A percentile compares a stretch with the other conserved stretches of the same genome.
Conservation (phyloP, 305 asterid species). For the Rubia balearica region DNA sequence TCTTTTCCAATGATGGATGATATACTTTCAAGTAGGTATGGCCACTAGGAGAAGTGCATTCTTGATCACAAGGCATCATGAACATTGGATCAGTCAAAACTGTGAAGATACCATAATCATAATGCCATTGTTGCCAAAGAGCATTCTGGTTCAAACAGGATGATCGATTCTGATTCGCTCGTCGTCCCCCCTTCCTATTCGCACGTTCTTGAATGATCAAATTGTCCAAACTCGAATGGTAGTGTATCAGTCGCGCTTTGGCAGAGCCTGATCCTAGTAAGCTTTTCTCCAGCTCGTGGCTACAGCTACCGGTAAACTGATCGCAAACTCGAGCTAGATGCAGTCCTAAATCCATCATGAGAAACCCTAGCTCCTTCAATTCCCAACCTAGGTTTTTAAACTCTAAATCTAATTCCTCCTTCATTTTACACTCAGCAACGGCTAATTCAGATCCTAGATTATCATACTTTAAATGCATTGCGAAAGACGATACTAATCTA, state of each 20-base stretch:
- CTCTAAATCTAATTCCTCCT: constrained; percentile 16
- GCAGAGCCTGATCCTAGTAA: constrained; percentile 61
- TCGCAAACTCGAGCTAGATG: constrained; percentile 66
- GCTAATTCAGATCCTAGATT: constrained; percentile 20
- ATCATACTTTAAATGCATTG: constrained; percentile 69
- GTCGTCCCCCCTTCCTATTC: constrained; percentile 22
- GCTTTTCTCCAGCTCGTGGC: constrained; percentile 65
- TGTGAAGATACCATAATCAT: constrained; percentile 83
- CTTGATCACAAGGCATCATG: constrained; percentile 33
- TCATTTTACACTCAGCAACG: background rate
- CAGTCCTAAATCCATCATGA: constrained; percentile 76
- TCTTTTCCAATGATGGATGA: constrained; percentile 45
- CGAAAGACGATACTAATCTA: constrained; percentile 67
- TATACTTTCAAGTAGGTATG: constrained; percentile 64
- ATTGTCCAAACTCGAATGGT: constrained; percentile 60
- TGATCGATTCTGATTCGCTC: background rate
- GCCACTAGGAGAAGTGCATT: constrained; percentile 45
- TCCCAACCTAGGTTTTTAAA: constrained; percentile 45
- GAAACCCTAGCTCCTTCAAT: constrained; percentile 53
- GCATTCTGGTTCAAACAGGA: constrained; percentile 22
- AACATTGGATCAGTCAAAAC: constrained; percentile 67
- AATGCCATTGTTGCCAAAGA: constrained; percentile 96
- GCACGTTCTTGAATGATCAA: constrained; percentile 31
- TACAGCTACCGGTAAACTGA: constrained; percentile 47
- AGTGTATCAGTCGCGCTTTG: constrained; percentile 78